Evolutionary conservation across 2,329 filamentous ascomycete species (phyloP).

Genomic region (Hypoxylon sp.): DNA sequence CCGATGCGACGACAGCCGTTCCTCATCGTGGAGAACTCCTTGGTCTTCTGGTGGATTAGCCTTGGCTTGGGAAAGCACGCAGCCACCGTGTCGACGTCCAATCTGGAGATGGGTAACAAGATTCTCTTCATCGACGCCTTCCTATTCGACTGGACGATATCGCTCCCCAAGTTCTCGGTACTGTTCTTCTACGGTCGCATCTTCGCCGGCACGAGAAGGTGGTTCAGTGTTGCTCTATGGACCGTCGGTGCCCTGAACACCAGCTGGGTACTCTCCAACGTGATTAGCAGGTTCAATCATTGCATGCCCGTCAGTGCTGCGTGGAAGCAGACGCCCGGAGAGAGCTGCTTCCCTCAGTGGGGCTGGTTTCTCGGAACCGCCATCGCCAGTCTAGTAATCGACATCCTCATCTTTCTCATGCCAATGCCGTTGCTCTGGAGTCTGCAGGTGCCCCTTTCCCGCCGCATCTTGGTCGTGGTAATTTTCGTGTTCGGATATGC

Average conservation of each 20-base stretch:
- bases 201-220: background rate
- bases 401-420: constrained; percentile 1
- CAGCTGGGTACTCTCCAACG: background rate
- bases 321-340: background rate
- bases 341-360: background rate
- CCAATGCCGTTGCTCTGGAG: constrained; percentile 7
- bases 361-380: background rate
- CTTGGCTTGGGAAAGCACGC: background rate
- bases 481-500: constrained; percentile 3
- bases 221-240: background rate
- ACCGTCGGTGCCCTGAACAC: background rate
- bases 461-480: background rate
- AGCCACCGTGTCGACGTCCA: background rate
- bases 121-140: background rate
- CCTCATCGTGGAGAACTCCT: background rate
- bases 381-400: background rate
- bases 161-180: background rate
- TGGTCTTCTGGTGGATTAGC: background rate
- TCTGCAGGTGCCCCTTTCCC: constrained; percentile 1
- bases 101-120: background rate
- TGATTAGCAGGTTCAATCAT: background rate
- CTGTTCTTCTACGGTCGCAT: background rate
- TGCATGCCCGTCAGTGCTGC: constrained; percentile 1
- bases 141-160: background rate
- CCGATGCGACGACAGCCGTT: background rate